These are phyloP conservation scores for Paecilomyces variotii DNA, from an alignment of 2,329 filamentous ascomycete genomes.

Conservation along the genomic window DNA sequence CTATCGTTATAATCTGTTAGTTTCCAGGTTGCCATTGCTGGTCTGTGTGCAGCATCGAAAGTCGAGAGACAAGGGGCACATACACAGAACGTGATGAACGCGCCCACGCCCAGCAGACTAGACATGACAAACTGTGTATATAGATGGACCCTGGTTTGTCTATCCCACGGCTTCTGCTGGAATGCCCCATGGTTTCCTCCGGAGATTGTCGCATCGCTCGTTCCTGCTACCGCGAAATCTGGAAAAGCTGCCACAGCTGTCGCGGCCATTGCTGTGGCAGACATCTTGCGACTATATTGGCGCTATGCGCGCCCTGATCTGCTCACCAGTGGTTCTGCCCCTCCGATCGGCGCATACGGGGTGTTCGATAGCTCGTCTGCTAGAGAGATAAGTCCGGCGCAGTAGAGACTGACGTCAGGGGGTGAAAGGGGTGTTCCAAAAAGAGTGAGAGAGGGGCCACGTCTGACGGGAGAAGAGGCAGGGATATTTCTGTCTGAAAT, in stretches of 20 bases:
- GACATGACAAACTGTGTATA: constrained; percentile 39
- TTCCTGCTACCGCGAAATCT: constrained; percentile 13
- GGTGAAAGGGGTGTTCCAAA: background rate
- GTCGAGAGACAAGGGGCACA: constrained; percentile 6
- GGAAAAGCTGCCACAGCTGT: constrained; percentile 11
- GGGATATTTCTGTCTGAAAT: background rate
- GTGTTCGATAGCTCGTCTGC: background rate
- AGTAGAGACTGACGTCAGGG: background rate
- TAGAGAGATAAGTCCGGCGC: background rate
- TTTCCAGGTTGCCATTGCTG: background rate
- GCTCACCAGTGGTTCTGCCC: background rate
- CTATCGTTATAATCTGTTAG: constrained; percentile 35
- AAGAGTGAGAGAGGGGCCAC: background rate
- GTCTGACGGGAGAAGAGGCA: background rate
- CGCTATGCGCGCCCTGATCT: background rate
- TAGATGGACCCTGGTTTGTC: constrained; percentile 28
- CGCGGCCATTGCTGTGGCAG: constrained; percentile 19
- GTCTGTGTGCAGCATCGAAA: constrained; percentile 6
- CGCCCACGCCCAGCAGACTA: constrained; percentile 32
- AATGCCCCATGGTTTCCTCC: background rate
- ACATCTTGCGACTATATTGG: constrained; percentile 14
- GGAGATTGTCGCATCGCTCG: background rate
- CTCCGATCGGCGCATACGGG: background rate
- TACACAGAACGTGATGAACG: constrained; percentile 41
- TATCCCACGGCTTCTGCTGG: constrained; percentile 13